A percentile compares a stretch with the other conserved stretches of the same genome.
phyloP scores from a whole-genome alignment of 2,329 filamentous ascomycete genomes.

The Xylariaceae sp. region DNA sequence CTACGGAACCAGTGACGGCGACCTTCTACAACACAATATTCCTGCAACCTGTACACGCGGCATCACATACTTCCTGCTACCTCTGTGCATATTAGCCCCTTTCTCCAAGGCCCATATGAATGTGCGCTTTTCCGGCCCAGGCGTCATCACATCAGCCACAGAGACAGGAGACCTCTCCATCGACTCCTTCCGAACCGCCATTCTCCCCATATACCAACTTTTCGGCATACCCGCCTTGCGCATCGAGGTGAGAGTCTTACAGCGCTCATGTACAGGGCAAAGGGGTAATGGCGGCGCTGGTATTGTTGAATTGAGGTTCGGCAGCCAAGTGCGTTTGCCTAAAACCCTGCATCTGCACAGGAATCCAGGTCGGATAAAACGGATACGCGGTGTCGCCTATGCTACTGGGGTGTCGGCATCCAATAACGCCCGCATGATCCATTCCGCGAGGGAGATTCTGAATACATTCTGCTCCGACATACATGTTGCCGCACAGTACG shows the following conservation, averaged over 20 bases:
- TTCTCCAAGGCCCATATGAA: conserved; percentile 92
- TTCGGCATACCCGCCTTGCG: conserved; percentile 79
- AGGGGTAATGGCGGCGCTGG: conserved; percentile 79
- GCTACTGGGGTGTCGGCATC: conserved; percentile 85
- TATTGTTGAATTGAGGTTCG: conserved; percentile 89
- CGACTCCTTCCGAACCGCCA: conserved; percentile 88
- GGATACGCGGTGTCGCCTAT: conserved; percentile 89
- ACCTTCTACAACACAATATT: conserved; percentile 77
- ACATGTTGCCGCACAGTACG: conserved; percentile 80
- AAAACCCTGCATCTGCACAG: conserved; percentile 88
- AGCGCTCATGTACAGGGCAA: conserved; percentile 71
- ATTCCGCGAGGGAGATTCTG: conserved; percentile 78
- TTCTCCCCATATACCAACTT: conserved; percentile 82
- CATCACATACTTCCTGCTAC: conserved; percentile 86
- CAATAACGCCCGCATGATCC: conserved; percentile 95
- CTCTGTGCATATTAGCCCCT: conserved; percentile 83
- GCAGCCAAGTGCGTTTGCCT: conserved; percentile 86
- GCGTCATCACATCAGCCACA: conserved; percentile 87
- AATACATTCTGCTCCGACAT: conserved; percentile 86
- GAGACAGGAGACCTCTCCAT: conserved; percentile 82
- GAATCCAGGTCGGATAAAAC: conserved; percentile 78
- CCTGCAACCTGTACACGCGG: conserved; percentile 74
- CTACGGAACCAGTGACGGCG: conserved; percentile 62
- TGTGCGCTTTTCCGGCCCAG: conserved; percentile 82
- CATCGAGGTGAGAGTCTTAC: conserved; percentile 80